Percentiles rank a stretch among this genome's conserved stretches.
Evolutionary conservation across 2,329 filamentous ascomycete genomes (phyloP).

Genomic region (Pestalotiopsis sp.): DNA sequence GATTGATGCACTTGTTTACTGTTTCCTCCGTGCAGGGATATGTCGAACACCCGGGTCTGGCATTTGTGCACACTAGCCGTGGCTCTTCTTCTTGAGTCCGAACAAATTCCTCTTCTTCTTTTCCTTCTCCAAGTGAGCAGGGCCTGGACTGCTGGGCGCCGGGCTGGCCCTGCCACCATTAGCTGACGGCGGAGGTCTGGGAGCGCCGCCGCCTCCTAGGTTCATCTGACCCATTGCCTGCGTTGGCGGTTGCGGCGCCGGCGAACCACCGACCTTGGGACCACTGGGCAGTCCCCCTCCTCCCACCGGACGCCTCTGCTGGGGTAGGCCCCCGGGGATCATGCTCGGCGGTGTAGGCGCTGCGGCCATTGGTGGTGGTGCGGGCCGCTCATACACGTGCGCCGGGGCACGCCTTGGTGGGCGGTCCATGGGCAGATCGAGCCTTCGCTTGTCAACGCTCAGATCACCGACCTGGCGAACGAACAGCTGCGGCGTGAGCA

Average conservation of each 20-base stretch:
- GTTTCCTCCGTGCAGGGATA: neutral
- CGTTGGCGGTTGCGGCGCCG: constrained; percentile 44
- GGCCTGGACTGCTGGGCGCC: constrained; percentile 33
- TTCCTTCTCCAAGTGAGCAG: constrained; percentile 52
- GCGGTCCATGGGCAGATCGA: constrained; percentile 80
- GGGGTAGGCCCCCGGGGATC: constrained; percentile 28
- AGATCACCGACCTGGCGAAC: constrained; percentile 81
- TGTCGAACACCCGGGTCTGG: neutral
- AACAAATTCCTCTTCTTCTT: constrained; percentile 63
- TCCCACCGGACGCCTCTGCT: constrained; percentile 26
- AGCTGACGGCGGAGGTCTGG: constrained; percentile 17
- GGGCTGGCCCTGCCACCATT: constrained; percentile 21
- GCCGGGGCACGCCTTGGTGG: constrained; percentile 80
- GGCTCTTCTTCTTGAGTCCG: constrained; percentile 53
- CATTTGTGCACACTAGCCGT: neutral
- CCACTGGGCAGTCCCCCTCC: constrained; percentile 35
- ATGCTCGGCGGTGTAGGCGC: constrained; percentile 25
- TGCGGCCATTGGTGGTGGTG: constrained; percentile 44
- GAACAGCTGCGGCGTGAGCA: constrained; percentile 84
- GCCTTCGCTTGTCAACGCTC: constrained; percentile 68
- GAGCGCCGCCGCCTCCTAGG: constrained; percentile 32
- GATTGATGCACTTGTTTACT: too few species aligned
- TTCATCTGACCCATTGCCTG: constrained; percentile 58
- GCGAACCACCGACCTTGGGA: constrained; percentile 24
- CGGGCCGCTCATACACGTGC: constrained; percentile 77